These are phyloP conservation scores for Xerocomus minutiporus DNA, from an alignment of 1,284 basidiomycete species.

Conservation along the genomic window DNA sequence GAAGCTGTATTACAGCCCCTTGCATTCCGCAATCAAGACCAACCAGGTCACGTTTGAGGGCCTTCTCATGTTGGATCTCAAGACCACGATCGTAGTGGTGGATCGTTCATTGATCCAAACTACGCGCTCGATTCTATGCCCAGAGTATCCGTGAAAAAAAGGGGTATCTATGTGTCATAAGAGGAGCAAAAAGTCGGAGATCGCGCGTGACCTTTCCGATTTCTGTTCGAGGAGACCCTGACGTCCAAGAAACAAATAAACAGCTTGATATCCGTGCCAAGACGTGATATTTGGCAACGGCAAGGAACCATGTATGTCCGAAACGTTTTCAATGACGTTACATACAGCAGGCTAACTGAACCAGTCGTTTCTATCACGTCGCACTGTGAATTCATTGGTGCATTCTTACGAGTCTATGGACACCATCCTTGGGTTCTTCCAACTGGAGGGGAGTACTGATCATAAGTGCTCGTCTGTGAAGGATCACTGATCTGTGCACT, in stretches of 20 bases:
- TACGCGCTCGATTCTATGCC: background rate
- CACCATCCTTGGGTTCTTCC: constrained; percentile 44
- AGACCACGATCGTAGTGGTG: constrained; percentile 52
- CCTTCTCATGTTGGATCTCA: constrained; percentile 28
- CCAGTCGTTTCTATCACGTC: constrained; percentile 62
- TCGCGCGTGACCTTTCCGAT: constrained; percentile 54
- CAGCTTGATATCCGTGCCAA: constrained; percentile 54
- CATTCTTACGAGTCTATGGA: constrained; percentile 44
- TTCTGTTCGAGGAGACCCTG: constrained; percentile 60
- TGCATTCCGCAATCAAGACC: constrained; percentile 70
- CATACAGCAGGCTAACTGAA: background rate
- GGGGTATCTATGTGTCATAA: constrained; percentile 71
- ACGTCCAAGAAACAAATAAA: constrained; percentile 58
- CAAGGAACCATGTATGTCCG: constrained; percentile 44
- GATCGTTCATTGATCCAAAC: background rate
- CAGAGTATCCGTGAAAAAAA: constrained; percentile 62
- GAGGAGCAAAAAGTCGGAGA: constrained; percentile 51
- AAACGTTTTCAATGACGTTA: background rate
- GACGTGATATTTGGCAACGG: constrained; percentile 60
- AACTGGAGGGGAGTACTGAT: constrained; percentile 51
- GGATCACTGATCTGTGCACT: constrained; percentile 5
- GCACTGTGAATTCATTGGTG: constrained; percentile 58
- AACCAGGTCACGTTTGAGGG: constrained; percentile 56
- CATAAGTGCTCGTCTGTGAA: background rate
- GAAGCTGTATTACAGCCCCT: constrained; percentile 65